Conservation (phyloP, 2,329 filamentous ascomycete species). For the Aspergillus unguis region DNA sequence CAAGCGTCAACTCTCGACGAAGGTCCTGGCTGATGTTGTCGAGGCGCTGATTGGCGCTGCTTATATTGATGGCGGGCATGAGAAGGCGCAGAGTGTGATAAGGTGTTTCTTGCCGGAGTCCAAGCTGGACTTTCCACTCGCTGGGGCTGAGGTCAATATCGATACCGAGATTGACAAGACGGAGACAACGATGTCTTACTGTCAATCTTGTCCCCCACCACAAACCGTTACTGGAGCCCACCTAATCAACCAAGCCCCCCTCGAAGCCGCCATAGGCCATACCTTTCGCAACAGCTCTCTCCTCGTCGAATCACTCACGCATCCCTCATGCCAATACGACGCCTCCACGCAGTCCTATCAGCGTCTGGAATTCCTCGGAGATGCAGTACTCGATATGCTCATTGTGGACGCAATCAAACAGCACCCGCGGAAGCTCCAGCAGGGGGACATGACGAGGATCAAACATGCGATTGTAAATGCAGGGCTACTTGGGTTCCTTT, state of each 20-base stretch:
- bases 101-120: constrained; percentile 65
- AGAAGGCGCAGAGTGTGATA: constrained; percentile 63
- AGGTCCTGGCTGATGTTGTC: constrained; percentile 80
- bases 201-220: too few species aligned
- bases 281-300: constrained; percentile 65
- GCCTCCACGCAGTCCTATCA: constrained; percentile 60
- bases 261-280: constrained; percentile 57
- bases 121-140: constrained; percentile 52
- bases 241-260: constrained; percentile 16
- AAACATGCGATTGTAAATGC: constrained; percentile 76
- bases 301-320: constrained; percentile 76
- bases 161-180: too few species aligned
- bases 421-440: constrained; percentile 41
- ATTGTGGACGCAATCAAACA: constrained; percentile 52
- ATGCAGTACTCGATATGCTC: constrained; percentile 77
- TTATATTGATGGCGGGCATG: constrained; percentile 64
- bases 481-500: constrained; percentile 73
- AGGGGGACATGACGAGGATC: constrained; percentile 69
- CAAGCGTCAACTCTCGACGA: constrained; percentile 60
- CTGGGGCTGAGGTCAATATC: background rate
- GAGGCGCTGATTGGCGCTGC: constrained; percentile 80
- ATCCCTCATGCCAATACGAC: constrained; percentile 59
- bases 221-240: background rate
- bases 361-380: constrained; percentile 82
- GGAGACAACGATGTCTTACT: too few species aligned